A percentile compares a stretch with the other conserved stretches of the same genome.
These are phyloP conservation scores for Ormosia semicastrata DNA, from an alignment of 306 rosid genomes.

Conservation along the genomic window DNA sequence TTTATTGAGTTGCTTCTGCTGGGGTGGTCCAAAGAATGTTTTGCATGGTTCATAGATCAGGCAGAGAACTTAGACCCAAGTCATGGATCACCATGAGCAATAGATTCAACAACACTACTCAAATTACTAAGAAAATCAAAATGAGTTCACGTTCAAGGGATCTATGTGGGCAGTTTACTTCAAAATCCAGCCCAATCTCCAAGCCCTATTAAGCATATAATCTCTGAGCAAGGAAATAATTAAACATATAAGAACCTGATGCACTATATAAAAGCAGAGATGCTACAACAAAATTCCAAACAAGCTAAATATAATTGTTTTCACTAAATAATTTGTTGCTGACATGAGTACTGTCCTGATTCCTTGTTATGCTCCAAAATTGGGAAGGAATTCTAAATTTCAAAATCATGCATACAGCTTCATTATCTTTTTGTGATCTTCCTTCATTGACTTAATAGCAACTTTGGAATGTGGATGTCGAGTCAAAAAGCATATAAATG, in stretches of 20 bases:
- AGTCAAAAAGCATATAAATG: slow-evolving; percentile 40
- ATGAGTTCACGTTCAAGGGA: slow-evolving; percentile 39
- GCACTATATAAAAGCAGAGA: slow-evolving; percentile 40
- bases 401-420: slow-evolving; percentile 14
- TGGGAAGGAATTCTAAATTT: slow-evolving; percentile 21
- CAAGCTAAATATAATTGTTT: slow-evolving; percentile 33
- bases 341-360: slow-evolving; percentile 4
- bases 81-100: slow-evolving; percentile 31
- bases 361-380: slow-evolving; percentile 5
- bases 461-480: not conserved
- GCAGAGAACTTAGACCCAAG: slow-evolving; percentile 25
- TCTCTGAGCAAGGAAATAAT: slow-evolving; percentile 37
- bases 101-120: slow-evolving; percentile 19
- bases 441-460: slow-evolving; percentile 35
- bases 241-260: slow-evolving; percentile 52
- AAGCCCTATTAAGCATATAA: slow-evolving; percentile 43
- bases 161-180: slow-evolving; percentile 28
- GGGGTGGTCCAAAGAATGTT: slow-evolving; percentile 39
- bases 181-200: slow-evolving; percentile 23
- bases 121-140: slow-evolving; percentile 3
- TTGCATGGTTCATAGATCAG: slow-evolving; percentile 28
- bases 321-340: slow-evolving; percentile 6
- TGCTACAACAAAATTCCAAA: slow-evolving; percentile 34
- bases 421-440: slow-evolving; percentile 6
- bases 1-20: slow-evolving; percentile 24